Evolutionary conservation across 2,329 filamentous ascomycete species (phyloP).

Genomic region (Diplodia scrobiculata): DNA sequence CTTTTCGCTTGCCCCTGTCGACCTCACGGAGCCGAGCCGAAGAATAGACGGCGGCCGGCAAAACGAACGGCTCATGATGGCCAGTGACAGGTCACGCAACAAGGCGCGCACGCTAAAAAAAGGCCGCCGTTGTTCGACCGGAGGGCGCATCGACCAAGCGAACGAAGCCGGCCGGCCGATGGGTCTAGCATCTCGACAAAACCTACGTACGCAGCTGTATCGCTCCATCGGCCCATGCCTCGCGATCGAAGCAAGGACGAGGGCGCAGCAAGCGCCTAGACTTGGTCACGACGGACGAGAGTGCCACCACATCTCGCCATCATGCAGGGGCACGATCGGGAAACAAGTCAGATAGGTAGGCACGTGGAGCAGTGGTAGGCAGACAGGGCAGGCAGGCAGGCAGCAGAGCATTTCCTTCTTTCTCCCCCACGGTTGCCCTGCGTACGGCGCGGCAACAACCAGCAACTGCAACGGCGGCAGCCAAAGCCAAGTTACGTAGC

Average conservation of each 20-base stretch:
- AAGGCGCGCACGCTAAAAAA: not conserved
- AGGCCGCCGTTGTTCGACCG: not conserved
- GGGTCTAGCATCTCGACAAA: not conserved
- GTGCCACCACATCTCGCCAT: not conserved
- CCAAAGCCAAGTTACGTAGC: not conserved
- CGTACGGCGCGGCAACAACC: not conserved
- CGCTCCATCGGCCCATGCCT: not conserved
- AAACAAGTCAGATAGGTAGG: not conserved
- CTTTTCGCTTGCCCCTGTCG: not conserved
- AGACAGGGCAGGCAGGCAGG: too few species aligned
- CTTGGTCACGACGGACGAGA: not conserved
- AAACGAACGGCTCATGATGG: too few species aligned
- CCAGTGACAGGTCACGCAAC: constrained; percentile 3
- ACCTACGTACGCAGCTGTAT: not conserved
- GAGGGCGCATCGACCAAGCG: too few species aligned
- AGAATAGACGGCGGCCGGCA: too few species aligned
- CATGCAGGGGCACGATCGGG: not conserved
- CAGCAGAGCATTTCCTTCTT: not conserved
- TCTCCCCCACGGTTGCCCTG: not conserved
- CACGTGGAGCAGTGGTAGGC: not conserved
- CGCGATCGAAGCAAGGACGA: not conserved
- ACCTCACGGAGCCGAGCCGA: not conserved
- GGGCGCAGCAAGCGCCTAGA: not conserved
- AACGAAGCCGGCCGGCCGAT: not conserved
- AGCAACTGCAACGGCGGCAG: not conserved